Conservation (phyloP, 495 filamentous ascomycete species). For the Hapsidospora chrysogenum region DNA sequence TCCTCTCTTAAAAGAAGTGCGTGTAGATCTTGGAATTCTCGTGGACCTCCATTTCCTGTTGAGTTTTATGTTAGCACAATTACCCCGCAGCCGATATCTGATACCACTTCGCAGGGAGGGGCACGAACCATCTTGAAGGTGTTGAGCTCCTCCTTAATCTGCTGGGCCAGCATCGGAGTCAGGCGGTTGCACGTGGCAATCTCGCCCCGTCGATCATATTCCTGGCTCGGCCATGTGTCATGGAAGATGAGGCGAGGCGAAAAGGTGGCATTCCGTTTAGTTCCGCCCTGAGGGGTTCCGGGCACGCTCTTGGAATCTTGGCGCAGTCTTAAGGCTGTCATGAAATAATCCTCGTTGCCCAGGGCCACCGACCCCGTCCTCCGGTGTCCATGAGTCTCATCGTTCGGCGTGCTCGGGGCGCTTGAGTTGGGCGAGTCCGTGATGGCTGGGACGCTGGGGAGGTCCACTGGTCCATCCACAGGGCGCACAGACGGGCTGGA, state of each 20-base stretch:
- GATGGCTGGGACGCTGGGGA: conserved; percentile 37
- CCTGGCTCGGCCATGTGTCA: conserved; percentile 86
- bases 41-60: conserved; percentile 98
- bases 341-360: conserved; percentile 78
- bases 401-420: conserved; percentile 64
- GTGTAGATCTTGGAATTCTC: conserved; percentile 97
- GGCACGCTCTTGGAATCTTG: conserved; percentile 61
- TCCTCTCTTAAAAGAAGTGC: conserved; percentile 67
- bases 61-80: conserved; percentile 16
- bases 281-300: conserved; percentile 48
- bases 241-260: conserved; percentile 88
- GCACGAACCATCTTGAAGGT: conserved; percentile 87
- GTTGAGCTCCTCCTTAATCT: conserved; percentile 99
- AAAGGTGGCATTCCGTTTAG: conserved; percentile 67
- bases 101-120: background rate
- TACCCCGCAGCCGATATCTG: too few relatives aligned
- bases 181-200: conserved; percentile 96
- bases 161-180: conserved; percentile 92
- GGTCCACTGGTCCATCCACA: conserved; percentile 34
- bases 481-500: conserved; percentile 49
- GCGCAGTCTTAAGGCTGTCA: conserved; percentile 49
- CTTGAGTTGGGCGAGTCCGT: conserved; percentile 69
- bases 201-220: conserved; percentile 93
- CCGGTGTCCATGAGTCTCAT: conserved; percentile 46
- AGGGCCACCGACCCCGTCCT: conserved; percentile 52